A percentile compares a stretch with the other conserved stretches of the same genome.
These are phyloP conservation scores for Chaetomium fimeti DNA, from an alignment of 495 filamentous ascomycete genomes.

Conservation along the genomic window DNA sequence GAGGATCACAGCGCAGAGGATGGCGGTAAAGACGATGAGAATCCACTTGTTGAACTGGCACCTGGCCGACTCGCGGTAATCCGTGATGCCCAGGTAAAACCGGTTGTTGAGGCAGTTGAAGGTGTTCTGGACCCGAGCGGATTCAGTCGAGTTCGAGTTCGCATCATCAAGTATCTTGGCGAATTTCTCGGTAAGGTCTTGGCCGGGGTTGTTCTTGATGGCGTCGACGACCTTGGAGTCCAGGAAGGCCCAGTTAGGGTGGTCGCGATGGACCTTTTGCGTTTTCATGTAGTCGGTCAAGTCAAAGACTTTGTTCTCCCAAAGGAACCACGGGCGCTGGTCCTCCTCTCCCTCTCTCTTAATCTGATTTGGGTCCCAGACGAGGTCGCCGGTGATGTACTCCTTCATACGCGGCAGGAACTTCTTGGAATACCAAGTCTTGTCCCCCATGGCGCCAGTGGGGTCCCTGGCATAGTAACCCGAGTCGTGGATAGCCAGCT, in stretches of 20 bases:
- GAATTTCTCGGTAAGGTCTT: slow-evolving; percentile 70
- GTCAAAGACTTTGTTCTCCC: slow-evolving; percentile 76
- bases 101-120: slow-evolving; percentile 77
- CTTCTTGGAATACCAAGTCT: slow-evolving; percentile 69
- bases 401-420: slow-evolving; percentile 80
- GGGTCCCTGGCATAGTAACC: slow-evolving; percentile 57
- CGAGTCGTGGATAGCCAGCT: slow-evolving; percentile 56
- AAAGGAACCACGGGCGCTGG: slow-evolving; percentile 75
- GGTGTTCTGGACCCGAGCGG: slow-evolving; percentile 52
- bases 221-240: slow-evolving; percentile 60
- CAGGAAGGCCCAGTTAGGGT: slow-evolving; percentile 63
- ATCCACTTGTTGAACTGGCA: slow-evolving; percentile 94
- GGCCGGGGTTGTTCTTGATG: slow-evolving; percentile 71
- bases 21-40: slow-evolving; percentile 77
- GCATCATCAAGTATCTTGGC: slow-evolving; percentile 43
- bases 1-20: slow-evolving; percentile 75
- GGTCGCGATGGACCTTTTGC: slow-evolving; percentile 46
- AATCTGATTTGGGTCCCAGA: slow-evolving; percentile 57
- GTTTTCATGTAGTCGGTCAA: slow-evolving; percentile 89
- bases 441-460: slow-evolving; percentile 55
- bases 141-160: slow-evolving; percentile 42
- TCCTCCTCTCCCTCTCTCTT: slow-evolving; percentile 62
- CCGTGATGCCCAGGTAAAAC: slow-evolving; percentile 78
- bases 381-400: slow-evolving; percentile 84
- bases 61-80: slow-evolving; percentile 72